phyloP scores from a whole-genome alignment of 2,329 filamentous ascomycete species.

The Diaporthe aspalathi region DNA sequence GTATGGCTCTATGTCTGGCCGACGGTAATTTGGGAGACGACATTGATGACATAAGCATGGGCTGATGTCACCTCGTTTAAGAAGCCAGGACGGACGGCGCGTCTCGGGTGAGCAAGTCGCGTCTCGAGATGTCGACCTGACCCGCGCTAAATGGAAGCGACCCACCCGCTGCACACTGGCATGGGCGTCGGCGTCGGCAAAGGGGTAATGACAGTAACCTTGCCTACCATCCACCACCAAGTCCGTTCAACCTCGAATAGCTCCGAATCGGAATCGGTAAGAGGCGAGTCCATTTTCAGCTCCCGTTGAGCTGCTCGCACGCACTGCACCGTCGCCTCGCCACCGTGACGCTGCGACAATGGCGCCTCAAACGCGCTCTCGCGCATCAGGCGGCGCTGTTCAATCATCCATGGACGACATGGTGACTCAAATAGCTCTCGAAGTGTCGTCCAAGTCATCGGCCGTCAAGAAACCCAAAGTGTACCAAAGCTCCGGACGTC shows the following conservation, averaged over 20 bases:
- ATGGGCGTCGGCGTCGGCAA: neutral
- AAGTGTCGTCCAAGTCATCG: constrained; percentile 3
- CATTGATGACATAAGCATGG: constrained; percentile 14
- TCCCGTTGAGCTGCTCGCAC: neutral
- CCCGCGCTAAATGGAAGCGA: constrained; percentile 18
- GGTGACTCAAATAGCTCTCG: constrained; percentile 2
- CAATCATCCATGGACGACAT: constrained; percentile 9
- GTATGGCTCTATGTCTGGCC: neutral
- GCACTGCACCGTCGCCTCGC: neutral
- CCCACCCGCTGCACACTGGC: neutral
- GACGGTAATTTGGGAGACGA: neutral
- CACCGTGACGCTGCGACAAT: constrained; percentile 13
- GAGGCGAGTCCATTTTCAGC: neutral
- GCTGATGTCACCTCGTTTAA: constrained; percentile 33
- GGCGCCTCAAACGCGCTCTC: constrained; percentile 38
- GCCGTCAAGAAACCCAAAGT: constrained; percentile 36
- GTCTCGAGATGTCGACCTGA: constrained; percentile 17
- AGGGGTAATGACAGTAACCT: neutral
- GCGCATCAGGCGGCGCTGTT: constrained; percentile 16
- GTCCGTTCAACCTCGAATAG: neutral
- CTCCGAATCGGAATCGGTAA: neutral
- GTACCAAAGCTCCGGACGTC: constrained; percentile 44
- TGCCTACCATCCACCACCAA: neutral
- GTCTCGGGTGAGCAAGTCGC: constrained; percentile 23
- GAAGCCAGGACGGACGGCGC: neutral